phyloP scores from a whole-genome alignment of 2,329 filamentous ascomycete species.

The Colletotrichum godetiae region DNA sequence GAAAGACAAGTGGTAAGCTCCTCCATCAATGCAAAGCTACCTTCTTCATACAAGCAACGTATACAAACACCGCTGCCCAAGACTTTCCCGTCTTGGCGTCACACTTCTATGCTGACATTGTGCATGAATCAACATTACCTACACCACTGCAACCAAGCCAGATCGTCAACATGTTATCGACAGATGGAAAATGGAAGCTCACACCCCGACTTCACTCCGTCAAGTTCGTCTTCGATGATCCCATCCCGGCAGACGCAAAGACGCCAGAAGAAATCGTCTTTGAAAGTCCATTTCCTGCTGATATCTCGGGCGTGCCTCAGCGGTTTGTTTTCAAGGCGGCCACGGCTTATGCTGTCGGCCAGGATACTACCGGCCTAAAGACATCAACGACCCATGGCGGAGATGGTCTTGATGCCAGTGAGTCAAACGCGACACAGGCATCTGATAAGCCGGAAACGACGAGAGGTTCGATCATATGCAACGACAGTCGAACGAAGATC shows the following conservation, averaged over 20 bases:
- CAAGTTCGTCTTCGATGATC: constrained; percentile 23
- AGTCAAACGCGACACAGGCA: not conserved
- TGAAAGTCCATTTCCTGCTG: constrained; percentile 14
- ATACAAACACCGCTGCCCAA: not conserved
- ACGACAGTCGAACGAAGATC: not conserved
- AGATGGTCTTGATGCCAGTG: not conserved
- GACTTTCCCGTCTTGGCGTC: not conserved
- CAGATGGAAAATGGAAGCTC: constrained; percentile 12
- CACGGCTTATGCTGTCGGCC: no score
- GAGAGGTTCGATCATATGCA: not conserved
- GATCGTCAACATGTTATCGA: not conserved
- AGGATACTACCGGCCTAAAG: not conserved
- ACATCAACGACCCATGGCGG: not conserved
- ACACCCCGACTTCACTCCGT: constrained; percentile 23
- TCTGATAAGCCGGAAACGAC: not conserved
- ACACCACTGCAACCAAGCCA: not conserved
- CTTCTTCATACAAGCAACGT: not conserved
- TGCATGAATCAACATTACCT: not conserved
- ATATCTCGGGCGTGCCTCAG: constrained; percentile 3
- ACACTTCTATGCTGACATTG: not conserved
- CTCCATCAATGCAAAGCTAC: not conserved
- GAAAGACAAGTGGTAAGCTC: not conserved
- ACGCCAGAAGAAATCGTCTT: constrained; percentile 19
- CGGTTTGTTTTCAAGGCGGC: constrained; percentile 9
- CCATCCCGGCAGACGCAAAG: not conserved